Conservation (phyloP, 257 asterid genomes). For the Salvia miltiorrhiza region DNA sequence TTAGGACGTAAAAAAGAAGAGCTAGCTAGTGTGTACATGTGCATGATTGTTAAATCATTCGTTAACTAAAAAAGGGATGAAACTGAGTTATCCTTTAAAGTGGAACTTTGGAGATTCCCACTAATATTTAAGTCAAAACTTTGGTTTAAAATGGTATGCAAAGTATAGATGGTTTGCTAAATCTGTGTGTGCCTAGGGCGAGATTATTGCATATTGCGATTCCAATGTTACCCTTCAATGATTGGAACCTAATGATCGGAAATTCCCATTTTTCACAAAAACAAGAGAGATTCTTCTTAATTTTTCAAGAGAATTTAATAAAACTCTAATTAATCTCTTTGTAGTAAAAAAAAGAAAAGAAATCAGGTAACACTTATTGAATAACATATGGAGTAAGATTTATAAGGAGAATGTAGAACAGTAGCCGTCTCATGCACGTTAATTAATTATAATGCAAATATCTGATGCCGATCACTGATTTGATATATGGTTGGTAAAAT, state of each 20-base stretch:
- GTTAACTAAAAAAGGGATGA: neutral
- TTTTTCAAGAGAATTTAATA: too few relatives aligned
- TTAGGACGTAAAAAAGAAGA: neutral
- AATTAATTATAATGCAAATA: neutral
- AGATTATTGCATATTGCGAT: neutral
- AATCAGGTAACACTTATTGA: too few relatives aligned
- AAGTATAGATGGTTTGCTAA: neutral
- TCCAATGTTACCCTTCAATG: too few relatives aligned
- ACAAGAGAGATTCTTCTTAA: too few relatives aligned
- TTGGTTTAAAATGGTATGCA: neutral
- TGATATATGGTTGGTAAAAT: slow-evolving; percentile 12
- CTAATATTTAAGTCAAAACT: neutral
- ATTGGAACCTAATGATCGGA: too few relatives aligned
- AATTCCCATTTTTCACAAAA: too few relatives aligned
- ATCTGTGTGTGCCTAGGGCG: neutral
- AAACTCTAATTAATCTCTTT: too few relatives aligned
- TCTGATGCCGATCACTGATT: neutral
- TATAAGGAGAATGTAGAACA: too few relatives aligned
- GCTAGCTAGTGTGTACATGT: too few relatives aligned
- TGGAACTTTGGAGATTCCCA: neutral
- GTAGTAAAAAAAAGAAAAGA: too few relatives aligned
- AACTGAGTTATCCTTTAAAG: neutral
- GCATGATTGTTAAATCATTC: neutral
- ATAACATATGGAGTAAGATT: too few relatives aligned
- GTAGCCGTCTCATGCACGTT: neutral